Evolutionary conservation across 2,329 filamentous ascomycete species (phyloP).

Genomic region (Aspergillus intermedius): DNA sequence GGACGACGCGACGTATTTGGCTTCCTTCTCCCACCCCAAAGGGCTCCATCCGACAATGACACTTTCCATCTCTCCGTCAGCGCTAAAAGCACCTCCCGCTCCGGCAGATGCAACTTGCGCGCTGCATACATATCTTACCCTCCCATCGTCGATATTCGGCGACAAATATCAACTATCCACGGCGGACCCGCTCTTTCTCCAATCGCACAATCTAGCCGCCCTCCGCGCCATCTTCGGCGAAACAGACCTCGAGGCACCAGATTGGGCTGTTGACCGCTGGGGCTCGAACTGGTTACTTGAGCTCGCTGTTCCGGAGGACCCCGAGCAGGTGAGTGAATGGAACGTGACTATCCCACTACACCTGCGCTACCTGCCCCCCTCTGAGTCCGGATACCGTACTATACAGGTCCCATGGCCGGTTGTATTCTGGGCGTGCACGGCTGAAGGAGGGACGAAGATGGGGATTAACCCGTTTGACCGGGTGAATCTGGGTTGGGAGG

Average conservation of each 20-base stretch:
- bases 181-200: conserved; percentile 59
- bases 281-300: conserved; percentile 73
- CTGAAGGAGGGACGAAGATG: conserved; percentile 56
- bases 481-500: conserved; percentile 77
- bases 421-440: conserved; percentile 84
- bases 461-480: conserved; percentile 77
- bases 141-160: conserved; percentile 74
- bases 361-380: conserved; percentile 69
- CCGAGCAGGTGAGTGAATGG: conserved; percentile 16
- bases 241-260: conserved; percentile 84
- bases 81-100: conserved; percentile 43
- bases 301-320: conserved; percentile 52
- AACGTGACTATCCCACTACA: conserved; percentile 65
- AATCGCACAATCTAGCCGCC: conserved; percentile 68
- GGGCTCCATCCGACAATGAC: conserved; percentile 79
- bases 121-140: conserved; percentile 72
- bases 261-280: conserved; percentile 70
- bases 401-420: conserved; percentile 69
- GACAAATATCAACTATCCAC: conserved; percentile 75
- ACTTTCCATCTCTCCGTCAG: conserved; percentile 53
- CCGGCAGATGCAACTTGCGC: conserved; percentile 54
- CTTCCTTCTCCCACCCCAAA: conserved; percentile 61
- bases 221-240: conserved; percentile 65
- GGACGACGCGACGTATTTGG: conserved; percentile 50
- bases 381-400: conserved; percentile 47